These are phyloP conservation scores for Sextonia rubra DNA, from an alignment of 164 flowering plant species.

Conservation along the genomic window DNA sequence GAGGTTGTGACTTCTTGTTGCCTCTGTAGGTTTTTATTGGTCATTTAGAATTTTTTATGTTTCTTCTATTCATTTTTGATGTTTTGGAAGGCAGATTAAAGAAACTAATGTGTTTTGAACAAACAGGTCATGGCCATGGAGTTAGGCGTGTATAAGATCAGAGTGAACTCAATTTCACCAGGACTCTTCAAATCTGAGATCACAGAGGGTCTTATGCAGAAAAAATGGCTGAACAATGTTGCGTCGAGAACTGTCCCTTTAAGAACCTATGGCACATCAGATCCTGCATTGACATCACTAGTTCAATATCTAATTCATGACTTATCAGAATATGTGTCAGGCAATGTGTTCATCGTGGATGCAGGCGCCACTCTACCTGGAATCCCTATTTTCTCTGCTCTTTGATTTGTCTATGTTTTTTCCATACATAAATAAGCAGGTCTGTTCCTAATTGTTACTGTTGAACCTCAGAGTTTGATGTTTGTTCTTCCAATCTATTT, in stretches of 20 bases:
- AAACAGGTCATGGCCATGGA: slow-evolving; percentile 39
- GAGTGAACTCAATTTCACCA: slow-evolving; percentile 38
- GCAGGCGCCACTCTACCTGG: slow-evolving; percentile 43
- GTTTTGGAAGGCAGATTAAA: not conserved
- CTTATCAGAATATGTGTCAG: slow-evolving; percentile 34
- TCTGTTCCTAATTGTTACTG: not conserved
- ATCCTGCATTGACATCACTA: slow-evolving; percentile 44
- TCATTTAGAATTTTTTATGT: not conserved
- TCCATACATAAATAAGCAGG: not conserved
- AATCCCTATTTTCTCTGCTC: slow-evolving; percentile 39
- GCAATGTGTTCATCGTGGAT: slow-evolving; percentile 38
- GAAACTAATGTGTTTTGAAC: not conserved
- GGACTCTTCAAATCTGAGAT: slow-evolving; percentile 43
- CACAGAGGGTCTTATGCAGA: slow-evolving; percentile 30
- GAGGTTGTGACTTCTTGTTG: too few relatives aligned
- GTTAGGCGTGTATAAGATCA: slow-evolving; percentile 32
- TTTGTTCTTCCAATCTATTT: not conserved
- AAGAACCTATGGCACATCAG: slow-evolving; percentile 24
- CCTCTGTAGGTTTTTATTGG: not conserved
- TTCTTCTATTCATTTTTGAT: not conserved
- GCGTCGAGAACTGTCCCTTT: slow-evolving; percentile 30
- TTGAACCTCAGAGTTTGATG: not conserved
- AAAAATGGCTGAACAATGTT: slow-evolving; percentile 38
- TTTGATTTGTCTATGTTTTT: slow-evolving; percentile 11
- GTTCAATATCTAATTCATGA: slow-evolving; percentile 42